Conservation (phyloP, 2,329 filamentous ascomycete species). For the Aspergillus tamarii region DNA sequence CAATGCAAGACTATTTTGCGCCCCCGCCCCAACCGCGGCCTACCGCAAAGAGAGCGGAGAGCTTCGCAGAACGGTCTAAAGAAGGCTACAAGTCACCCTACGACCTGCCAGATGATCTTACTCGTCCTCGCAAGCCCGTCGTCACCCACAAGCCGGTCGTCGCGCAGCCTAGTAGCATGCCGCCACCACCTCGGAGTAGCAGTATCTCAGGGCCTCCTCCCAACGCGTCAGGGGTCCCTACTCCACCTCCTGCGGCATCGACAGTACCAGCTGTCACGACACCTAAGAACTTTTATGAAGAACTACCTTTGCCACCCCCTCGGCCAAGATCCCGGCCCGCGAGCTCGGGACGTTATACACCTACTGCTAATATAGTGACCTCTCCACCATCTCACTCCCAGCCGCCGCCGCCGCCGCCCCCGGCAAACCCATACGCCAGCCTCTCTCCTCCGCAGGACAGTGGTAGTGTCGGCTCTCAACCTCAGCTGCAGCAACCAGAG, state of each 20-base stretch:
- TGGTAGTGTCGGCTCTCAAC: conserved; percentile 19
- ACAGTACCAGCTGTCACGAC: conserved; percentile 30
- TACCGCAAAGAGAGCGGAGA: conserved; percentile 64
- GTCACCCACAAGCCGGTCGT: conserved; percentile 61
- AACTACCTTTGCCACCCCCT: conserved; percentile 64
- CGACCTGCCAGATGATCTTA: conserved; percentile 88
- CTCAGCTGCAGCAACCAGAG: conserved; percentile 37
- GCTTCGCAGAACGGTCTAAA: conserved; percentile 88
- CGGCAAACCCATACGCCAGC: conserved; percentile 24
- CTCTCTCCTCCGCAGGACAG: conserved; percentile 26
- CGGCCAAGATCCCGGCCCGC: conserved; percentile 60
- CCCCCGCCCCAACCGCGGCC: conserved; percentile 30
- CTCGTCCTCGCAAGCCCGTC: conserved; percentile 63
- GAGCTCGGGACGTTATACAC: conserved; percentile 45
- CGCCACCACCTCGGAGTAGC: conserved; percentile 62
- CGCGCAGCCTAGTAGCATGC: conserved; percentile 47
- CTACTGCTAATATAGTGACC: conserved; percentile 34
- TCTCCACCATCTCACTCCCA: conserved; percentile 20
- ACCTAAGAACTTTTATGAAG: conserved; percentile 71
- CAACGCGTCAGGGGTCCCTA: conserved; percentile 19
- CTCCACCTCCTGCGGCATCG: conserved; percentile 37
- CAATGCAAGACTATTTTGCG: conserved; percentile 32
- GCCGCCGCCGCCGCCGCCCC: conserved; percentile 18
- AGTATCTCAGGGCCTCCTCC: conserved; percentile 54
- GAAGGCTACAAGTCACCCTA: conserved; percentile 93